These are phyloP conservation scores for Geotrichum restrictum DNA, from an alignment of 1,139 yeast species.

Conservation along the genomic window DNA sequence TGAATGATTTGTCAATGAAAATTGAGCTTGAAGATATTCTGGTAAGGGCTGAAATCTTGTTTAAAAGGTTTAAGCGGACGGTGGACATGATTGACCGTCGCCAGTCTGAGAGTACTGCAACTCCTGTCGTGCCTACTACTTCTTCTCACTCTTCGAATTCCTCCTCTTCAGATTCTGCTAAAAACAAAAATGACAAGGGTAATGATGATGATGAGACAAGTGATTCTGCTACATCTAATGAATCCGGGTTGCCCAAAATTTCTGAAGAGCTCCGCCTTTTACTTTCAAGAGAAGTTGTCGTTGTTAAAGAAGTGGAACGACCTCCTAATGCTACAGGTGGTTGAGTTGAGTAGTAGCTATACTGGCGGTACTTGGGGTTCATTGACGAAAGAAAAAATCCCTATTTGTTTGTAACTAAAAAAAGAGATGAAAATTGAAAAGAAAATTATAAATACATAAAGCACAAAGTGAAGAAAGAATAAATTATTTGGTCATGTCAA, in stretches of 20 bases:
- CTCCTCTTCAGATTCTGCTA: constrained; percentile 21
- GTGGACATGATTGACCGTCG: constrained; percentile 70
- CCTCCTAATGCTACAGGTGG: constrained; percentile 42
- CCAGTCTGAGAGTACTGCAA: constrained; percentile 29
- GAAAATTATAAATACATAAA: no score
- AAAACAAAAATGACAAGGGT: constrained; percentile 16
- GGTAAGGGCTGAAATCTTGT: constrained; percentile 75
- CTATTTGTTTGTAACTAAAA: no score
- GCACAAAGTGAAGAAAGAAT: no score
- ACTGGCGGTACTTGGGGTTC: not conserved
- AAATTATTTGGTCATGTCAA: no score
- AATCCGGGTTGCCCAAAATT: constrained; percentile 36
- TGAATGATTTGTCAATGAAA: constrained; percentile 81
- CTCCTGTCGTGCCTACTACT: constrained; percentile 21
- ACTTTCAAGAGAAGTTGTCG: constrained; percentile 55
- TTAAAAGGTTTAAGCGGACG: constrained; percentile 73
- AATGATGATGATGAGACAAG: constrained; percentile 19
- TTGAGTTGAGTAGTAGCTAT: no score
- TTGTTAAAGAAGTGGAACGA: constrained; percentile 56
- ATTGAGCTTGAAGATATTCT: constrained; percentile 70
- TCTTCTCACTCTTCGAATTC: constrained; percentile 9
- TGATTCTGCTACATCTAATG: constrained; percentile 22
- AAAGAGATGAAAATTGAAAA: no score
- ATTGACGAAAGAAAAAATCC: not conserved
- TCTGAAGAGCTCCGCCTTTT: constrained; percentile 57